These are phyloP conservation scores for Pelargonium australe DNA, from an alignment of 441 rosid species.

Conservation along the genomic window DNA sequence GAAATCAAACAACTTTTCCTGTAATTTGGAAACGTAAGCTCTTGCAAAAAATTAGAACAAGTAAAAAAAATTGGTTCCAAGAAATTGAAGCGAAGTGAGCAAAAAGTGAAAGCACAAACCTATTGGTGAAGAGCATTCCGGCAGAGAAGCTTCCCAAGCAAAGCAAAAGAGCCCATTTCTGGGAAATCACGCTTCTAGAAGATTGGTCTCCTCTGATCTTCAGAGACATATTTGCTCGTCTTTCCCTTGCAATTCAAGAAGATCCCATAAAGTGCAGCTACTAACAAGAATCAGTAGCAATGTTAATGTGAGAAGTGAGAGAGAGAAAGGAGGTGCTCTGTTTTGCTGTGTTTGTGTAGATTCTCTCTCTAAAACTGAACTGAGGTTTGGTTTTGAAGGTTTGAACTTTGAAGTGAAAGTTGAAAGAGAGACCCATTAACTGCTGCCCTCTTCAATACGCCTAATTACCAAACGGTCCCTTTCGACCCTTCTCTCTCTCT, in stretches of 20 bases:
- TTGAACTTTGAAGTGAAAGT: neutral
- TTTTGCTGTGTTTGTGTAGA: too few relatives aligned
- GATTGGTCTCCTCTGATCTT: constrained; percentile 55
- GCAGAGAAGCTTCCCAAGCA: constrained; percentile 74
- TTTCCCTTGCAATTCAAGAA: too few relatives aligned
- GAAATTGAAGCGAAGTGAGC: neutral
- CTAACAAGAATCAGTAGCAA: neutral
- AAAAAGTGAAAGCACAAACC: constrained; percentile 33
- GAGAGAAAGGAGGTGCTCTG: neutral
- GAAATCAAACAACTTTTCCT: neutral
- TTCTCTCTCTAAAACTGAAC: neutral
- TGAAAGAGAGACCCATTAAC: constrained; percentile 5
- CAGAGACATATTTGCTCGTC: constrained; percentile 30
- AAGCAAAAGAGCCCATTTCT: constrained; percentile 65
- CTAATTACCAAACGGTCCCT: constrained; percentile 7
- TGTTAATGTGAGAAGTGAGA: too few relatives aligned
- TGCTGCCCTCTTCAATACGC: neutral
- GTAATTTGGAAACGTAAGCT: too few relatives aligned
- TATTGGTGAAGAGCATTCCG: constrained; percentile 75
- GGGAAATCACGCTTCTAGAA: constrained; percentile 44
- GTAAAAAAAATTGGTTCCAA: neutral
- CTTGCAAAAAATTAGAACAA: neutral
- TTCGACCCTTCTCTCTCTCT: neutral
- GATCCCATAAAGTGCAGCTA: neutral
- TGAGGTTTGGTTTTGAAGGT: neutral